Base-by-base conservation (phyloP, 2,329 filamentous ascomycete species). In the Torrubiellomyces zombiae region DNA sequence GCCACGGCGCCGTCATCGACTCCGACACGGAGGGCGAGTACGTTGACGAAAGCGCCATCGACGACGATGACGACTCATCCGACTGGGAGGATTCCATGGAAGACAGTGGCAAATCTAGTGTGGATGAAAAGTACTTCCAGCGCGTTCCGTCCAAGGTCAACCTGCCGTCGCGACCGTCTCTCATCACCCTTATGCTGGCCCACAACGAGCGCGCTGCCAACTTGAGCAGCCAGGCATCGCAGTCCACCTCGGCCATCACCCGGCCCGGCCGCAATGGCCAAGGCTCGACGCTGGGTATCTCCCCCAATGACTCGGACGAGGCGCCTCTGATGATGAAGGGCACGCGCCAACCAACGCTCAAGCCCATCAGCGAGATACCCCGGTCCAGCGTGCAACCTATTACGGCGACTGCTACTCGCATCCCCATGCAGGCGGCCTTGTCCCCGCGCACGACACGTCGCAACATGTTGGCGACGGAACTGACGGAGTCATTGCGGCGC, bases 401-500 rank as follows among this genome's bases (percentile, higher is more conserved):
- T 43, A 68, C 75, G 41, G 68, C 75, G 43, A 75, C 71, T 9
- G 67, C 75, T 12, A 66, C 66, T n/a, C 73, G 73, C 29, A 48
- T 51, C 19, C 50, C 60, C 23, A 70, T 78, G 35, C 76, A 80
- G 28, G 70, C 74, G 15, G 79, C 82, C 2, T 65, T 93, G 35
- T 95, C 89, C 5, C 89, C 89, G 4, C 72, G 83, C 29, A 94
- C 86, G 0, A 94, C 85, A 1, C 71, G 89, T 25, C 71, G 85
- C 32, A 91, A 94, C 51, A 98, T 98, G 89, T 66, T 98, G 28
- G 77, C 81, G 7, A 91, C 81, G 1, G 89, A 98, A 55, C 60
- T 98, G 27, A 94, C 86, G 3, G 83, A 93, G 47, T 92, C 82
- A 13, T 71, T 98, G 4, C 73, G 89, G 13, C 79, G 83, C 38